phyloP scores from a whole-genome alignment of 2,329 filamentous ascomycete species.

The Neopestalotiopsis sp. region DNA sequence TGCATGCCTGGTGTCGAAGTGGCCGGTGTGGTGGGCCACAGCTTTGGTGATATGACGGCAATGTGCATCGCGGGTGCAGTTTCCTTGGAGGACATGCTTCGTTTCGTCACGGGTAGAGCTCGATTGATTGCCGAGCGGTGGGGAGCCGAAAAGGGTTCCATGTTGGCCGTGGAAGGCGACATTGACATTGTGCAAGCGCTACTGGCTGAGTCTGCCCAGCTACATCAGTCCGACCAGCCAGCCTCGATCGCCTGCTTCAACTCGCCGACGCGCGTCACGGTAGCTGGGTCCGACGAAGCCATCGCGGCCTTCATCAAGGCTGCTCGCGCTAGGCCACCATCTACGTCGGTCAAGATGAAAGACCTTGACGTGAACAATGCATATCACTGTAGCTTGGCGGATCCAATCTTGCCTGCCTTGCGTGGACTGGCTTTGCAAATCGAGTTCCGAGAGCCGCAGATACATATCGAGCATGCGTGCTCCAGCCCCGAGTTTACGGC shows the following conservation, averaged over 20 bases:
- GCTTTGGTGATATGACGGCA: slow-evolving; percentile 73
- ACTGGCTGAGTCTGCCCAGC: slow-evolving; percentile 40
- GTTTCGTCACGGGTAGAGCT: slow-evolving; percentile 59
- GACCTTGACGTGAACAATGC: slow-evolving; percentile 12
- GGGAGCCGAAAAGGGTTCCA: slow-evolving; percentile 43
- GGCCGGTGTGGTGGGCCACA: slow-evolving; percentile 60
- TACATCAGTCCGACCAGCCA: slow-evolving; percentile 51
- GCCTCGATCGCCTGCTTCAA: slow-evolving; percentile 50
- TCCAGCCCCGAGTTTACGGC: slow-evolving; percentile 23
- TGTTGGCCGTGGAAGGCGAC: slow-evolving; percentile 49
- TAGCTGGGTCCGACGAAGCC: slow-evolving; percentile 32
- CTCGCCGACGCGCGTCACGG: slow-evolving; percentile 57
- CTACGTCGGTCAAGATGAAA: not conserved
- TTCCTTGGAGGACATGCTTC: slow-evolving; percentile 66
- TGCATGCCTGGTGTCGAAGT: slow-evolving; percentile 48
- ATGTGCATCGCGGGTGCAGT: slow-evolving; percentile 68
- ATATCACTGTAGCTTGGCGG: slow-evolving; percentile 11
- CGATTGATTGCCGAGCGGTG: slow-evolving; percentile 57
- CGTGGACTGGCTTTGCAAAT: not conserved
- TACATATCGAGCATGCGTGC: not conserved
- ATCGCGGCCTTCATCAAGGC: slow-evolving; percentile 54
- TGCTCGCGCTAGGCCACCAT: not conserved
- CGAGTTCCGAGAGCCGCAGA: not conserved
- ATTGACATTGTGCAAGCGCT: slow-evolving; percentile 37
- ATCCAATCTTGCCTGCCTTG: slow-evolving; percentile 2